phyloP scores from a whole-genome alignment of 164 flowering plant genomes.

The Aristolochia californica region DNA sequence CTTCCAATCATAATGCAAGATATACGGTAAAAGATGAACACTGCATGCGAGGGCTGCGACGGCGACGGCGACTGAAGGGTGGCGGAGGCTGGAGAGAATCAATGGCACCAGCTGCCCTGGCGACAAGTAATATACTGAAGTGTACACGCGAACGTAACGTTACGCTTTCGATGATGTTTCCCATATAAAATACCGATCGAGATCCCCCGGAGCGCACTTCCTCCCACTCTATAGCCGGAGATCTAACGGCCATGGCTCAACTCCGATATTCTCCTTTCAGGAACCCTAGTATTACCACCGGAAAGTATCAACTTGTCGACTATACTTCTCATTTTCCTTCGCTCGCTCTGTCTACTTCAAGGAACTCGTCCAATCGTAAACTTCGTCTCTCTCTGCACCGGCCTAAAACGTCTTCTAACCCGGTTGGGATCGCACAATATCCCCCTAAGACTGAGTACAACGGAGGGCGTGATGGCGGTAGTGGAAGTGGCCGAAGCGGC shows the following conservation, averaged over 20 bases:
- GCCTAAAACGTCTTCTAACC: slow-evolving; percentile 1
- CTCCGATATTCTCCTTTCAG: slow-evolving; percentile 24
- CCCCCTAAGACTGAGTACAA: neutral
- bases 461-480: neutral
- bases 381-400: slow-evolving; percentile 3
- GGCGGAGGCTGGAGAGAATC: too few relatives aligned
- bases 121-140: too few relatives aligned
- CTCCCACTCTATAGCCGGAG: slow-evolving; percentile 1
- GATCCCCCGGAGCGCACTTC: too few relatives aligned
- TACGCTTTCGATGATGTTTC: too few relatives aligned
- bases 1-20: too few relatives aligned
- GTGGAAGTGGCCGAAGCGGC: slow-evolving; percentile 4
- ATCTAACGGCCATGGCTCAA: slow-evolving; percentile 26
- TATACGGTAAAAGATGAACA: too few relatives aligned
- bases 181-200: too few relatives aligned
- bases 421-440: slow-evolving; percentile 6
- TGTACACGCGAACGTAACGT: too few relatives aligned
- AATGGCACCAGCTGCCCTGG: too few relatives aligned
- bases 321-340: neutral
- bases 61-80: too few relatives aligned
- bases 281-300: neutral
- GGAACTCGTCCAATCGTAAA: neutral
- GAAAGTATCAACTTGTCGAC: neutral
- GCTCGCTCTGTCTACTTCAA: neutral
- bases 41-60: too few relatives aligned